Evolutionary conservation across 805 yeast genomes (phyloP).

Genomic region (Helenozyma baotianmanensis): DNA sequence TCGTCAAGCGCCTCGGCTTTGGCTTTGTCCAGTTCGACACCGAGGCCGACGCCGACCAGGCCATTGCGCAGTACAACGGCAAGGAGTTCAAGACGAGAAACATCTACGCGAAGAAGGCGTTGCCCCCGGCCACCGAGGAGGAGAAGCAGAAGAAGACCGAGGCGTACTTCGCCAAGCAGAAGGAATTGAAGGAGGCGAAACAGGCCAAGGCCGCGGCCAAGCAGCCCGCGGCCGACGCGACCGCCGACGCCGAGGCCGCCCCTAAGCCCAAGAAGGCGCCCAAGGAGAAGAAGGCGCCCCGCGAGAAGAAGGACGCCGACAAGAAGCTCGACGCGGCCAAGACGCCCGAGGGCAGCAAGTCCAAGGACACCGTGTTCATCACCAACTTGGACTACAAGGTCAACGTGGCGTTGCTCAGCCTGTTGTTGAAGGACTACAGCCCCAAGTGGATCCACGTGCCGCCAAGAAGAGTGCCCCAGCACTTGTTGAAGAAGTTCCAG

Average conservation of each 20-base stretch:
- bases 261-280: conserved; percentile 2
- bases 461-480: conserved; percentile 41
- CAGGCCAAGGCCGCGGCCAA: conserved; percentile 15
- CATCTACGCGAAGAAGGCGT: conserved; percentile 51
- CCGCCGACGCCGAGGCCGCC: conserved; percentile 8
- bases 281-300: background rate
- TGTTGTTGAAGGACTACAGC: conserved; percentile 43
- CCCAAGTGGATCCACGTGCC: conserved; percentile 63
- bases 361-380: conserved; percentile 57
- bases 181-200: conserved; percentile 12
- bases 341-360: conserved; percentile 47
- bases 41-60: conserved; percentile 41
- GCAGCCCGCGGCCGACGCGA: conserved; percentile 6
- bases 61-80: conserved; percentile 40
- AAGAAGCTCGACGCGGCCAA: conserved; percentile 6
- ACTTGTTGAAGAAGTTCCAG: conserved; percentile 38
- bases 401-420: conserved; percentile 42
- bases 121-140: conserved; percentile 46
- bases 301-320: background rate
- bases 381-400: conserved; percentile 54
- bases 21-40: conserved; percentile 53
- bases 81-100: conserved; percentile 42
- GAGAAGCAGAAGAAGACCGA: conserved; percentile 36
- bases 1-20: conserved; percentile 49
- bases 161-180: conserved; percentile 25